Evolutionary conservation across 2,329 filamentous ascomycete genomes (phyloP).

Genomic region (Pyricularia grisea): DNA sequence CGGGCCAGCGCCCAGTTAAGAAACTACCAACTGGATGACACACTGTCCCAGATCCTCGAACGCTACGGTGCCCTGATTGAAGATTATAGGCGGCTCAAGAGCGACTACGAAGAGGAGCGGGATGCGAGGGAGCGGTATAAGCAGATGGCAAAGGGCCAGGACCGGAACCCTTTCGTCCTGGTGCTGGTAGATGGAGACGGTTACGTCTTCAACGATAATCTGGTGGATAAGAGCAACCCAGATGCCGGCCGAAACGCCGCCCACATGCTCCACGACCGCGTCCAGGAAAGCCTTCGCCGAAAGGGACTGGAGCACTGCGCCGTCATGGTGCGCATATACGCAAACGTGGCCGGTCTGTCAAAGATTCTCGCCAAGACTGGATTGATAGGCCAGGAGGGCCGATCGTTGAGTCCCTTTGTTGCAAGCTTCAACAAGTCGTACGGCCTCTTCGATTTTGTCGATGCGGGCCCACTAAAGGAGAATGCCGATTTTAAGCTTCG

Average conservation of each 20-base stretch:
- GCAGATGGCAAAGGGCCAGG: constrained; percentile 34
- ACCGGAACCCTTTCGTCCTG: constrained; percentile 49
- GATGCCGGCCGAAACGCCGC: neutral
- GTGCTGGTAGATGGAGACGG: constrained; percentile 10
- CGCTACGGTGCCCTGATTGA: constrained; percentile 32
- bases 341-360: neutral
- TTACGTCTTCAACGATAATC: neutral
- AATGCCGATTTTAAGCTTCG: constrained; percentile 51
- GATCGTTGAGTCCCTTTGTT: constrained; percentile 40
- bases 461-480: constrained; percentile 51
- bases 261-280: neutral
- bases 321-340: neutral
- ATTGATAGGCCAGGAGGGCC: neutral
- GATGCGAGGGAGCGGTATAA: constrained; percentile 46
- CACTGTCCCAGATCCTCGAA: neutral
- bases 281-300: neutral
- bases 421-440: constrained; percentile 48
- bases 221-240: neutral
- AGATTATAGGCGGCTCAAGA: constrained; percentile 44
- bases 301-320: neutral
- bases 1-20: neutral
- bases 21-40: neutral
- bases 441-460: constrained; percentile 51
- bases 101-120: constrained; percentile 47
- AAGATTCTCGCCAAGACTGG: neutral